Conservation (phyloP, 192 early-diverging fungal genomes). For the Fimicolochytrium jonesii region DNA sequence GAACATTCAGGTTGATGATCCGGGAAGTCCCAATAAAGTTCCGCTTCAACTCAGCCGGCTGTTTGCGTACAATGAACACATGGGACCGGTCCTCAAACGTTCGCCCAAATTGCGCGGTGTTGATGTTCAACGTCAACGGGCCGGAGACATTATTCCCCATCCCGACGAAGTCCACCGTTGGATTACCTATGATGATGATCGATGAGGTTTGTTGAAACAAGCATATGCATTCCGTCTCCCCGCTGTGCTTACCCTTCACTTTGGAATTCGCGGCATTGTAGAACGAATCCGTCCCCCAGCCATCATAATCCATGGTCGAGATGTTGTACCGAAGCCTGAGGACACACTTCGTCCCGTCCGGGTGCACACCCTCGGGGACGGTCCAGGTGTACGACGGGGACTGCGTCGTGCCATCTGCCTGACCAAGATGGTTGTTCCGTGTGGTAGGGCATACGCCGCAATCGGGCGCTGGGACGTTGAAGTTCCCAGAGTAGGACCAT, state of each 20-base stretch:
- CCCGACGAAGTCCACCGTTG: conserved; percentile 30
- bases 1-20: conserved; percentile 38
- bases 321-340: conserved; percentile 37
- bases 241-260: conserved; percentile 22
- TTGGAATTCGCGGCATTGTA: conserved; percentile 17
- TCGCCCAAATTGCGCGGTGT: conserved; percentile 39
- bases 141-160: conserved; percentile 33
- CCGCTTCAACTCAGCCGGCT: conserved; percentile 12
- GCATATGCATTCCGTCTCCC: too few relatives aligned
- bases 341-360: conserved; percentile 33
- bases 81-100: conserved; percentile 38
- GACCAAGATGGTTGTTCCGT: conserved; percentile 32
- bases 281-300: conserved; percentile 6
- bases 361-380: conserved; percentile 27
- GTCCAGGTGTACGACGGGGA: conserved; percentile 27
- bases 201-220: too few relatives aligned
- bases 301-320: conserved; percentile 26
- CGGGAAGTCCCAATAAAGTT: conserved; percentile 3
- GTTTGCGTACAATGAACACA: conserved; percentile 32
- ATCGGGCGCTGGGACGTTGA: conserved; percentile 17
- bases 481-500: conserved; percentile 16
- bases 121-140: conserved; percentile 31
- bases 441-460: conserved; percentile 31
- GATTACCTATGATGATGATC: too few relatives aligned
- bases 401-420: conserved; percentile 1